Percentiles rank a stretch among this genome's conserved stretches.
Evolutionary conservation across 768 basidiomycete species (phyloP).

Genomic region (Terana coerulea): DNA sequence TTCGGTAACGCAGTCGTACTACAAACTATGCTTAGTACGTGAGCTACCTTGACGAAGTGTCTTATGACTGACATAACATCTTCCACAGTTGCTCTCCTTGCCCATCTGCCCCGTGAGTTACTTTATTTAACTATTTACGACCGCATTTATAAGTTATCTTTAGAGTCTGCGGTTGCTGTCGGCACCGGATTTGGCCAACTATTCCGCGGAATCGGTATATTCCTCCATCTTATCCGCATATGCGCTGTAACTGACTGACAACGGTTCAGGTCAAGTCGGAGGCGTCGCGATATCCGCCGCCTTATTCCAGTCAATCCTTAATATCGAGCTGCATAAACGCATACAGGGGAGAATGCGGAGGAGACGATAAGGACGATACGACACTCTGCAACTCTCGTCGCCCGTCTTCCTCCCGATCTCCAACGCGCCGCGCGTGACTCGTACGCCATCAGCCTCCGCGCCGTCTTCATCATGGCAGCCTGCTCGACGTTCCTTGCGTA

Average conservation of each 20-base stretch:
- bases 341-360: constrained; percentile 47
- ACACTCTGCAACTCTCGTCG: constrained; percentile 54
- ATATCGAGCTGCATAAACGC: constrained; percentile 48
- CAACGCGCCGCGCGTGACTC: constrained; percentile 55
- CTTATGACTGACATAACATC: neutral
- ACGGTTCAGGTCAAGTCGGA: constrained; percentile 68
- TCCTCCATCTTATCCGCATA: too few species aligned
- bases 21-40: constrained; percentile 66
- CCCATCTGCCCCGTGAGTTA: constrained; percentile 56
- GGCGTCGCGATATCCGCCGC: constrained; percentile 70
- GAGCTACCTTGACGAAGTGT: constrained; percentile 12
- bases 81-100: constrained; percentile 66
- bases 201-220: constrained; percentile 61
- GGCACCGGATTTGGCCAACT: constrained; percentile 68
- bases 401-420: constrained; percentile 44
- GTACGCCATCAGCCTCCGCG: constrained; percentile 55
- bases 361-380: constrained; percentile 60
- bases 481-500: constrained; percentile 56
- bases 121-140: too few species aligned
- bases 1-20: constrained; percentile 71
- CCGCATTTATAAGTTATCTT: too few species aligned
- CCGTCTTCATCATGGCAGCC: constrained; percentile 62
- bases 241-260: too few species aligned
- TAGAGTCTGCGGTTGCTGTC: constrained; percentile 60
- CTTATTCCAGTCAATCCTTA: constrained; percentile 59